Percentiles rank a stretch among this genome's conserved stretches.
Evolutionary conservation across 805 yeast genomes (phyloP).

Genomic region (Hanseniaspora vineae): DNA sequence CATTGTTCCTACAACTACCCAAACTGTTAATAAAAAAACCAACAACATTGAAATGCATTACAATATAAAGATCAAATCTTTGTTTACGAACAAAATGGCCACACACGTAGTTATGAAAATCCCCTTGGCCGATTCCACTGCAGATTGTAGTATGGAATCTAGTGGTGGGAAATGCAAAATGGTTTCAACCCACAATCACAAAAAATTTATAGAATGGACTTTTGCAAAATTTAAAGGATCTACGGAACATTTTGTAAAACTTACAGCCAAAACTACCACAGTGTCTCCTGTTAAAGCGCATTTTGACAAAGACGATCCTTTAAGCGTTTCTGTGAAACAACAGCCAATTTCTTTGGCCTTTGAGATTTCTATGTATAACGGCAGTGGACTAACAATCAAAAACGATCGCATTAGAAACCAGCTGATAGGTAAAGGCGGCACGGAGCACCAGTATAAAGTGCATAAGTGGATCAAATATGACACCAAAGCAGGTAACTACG

Average conservation of each 20-base stretch:
- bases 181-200: conserved; percentile 13
- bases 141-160: conserved; percentile 32
- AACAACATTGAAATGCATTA: conserved; percentile 30
- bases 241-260: conserved; percentile 29
- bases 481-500: conserved; percentile 69
- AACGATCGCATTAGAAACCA: conserved; percentile 54
- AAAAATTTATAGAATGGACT: conserved; percentile 55
- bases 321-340: conserved; percentile 36
- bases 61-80: conserved; percentile 48
- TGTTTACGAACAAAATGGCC: conserved; percentile 40
- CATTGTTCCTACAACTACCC: conserved; percentile 42
- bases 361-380: conserved; percentile 56
- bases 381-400: conserved; percentile 64
- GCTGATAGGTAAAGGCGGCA: conserved; percentile 8
- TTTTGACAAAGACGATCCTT: no score
- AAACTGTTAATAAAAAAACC: conserved; percentile 9
- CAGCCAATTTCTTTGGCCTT: conserved; percentile 70
- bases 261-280: conserved; percentile 9
- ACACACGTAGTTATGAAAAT: conserved; percentile 53
- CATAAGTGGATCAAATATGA: conserved; percentile 82
- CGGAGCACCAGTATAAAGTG: conserved; percentile 39
- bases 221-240: conserved; percentile 56
- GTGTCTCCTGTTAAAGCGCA: no score
- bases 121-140: conserved; percentile 55
- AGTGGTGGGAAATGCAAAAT: conserved; percentile 56